These are phyloP conservation scores for Polychytrium aggregatum DNA, from an alignment of 192 early-diverging fungal genomes.

Conservation along the genomic window DNA sequence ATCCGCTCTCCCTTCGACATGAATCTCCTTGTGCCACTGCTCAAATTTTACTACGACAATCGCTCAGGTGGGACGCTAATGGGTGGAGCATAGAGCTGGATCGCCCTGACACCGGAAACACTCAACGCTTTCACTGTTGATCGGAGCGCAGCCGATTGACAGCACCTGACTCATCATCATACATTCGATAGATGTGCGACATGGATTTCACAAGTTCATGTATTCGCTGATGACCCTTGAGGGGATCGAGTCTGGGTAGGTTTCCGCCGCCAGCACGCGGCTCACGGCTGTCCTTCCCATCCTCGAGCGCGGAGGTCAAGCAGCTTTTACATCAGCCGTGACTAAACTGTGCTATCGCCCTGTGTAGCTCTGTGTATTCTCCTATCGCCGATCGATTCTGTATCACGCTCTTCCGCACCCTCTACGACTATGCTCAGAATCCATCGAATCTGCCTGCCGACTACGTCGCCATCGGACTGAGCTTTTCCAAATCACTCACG, in stretches of 20 bases:
- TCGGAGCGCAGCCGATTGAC: too few species aligned
- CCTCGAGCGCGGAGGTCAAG: too few species aligned
- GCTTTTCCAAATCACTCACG: neutral
- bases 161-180: too few species aligned
- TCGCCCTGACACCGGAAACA: neutral
- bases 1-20: conserved; percentile 3
- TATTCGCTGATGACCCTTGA: conserved; percentile 1
- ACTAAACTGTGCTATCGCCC: too few species aligned
- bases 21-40: conserved; percentile 8
- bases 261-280: too few species aligned
- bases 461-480: conserved; percentile 7
- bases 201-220: neutral
- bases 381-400: too few species aligned
- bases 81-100: neutral
- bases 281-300: too few species aligned
- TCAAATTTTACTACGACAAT: neutral
- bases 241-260: neutral
- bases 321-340: too few species aligned
- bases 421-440: neutral
- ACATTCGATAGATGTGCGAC: neutral
- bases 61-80: neutral
- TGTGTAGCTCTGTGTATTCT: too few species aligned
- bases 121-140: neutral
- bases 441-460: conserved; percentile 6
- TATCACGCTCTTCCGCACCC: neutral